Evolutionary conservation across 352 stramenopile genomes (phyloP).

Genomic region (Pythium rhizo-oryzae): DNA sequence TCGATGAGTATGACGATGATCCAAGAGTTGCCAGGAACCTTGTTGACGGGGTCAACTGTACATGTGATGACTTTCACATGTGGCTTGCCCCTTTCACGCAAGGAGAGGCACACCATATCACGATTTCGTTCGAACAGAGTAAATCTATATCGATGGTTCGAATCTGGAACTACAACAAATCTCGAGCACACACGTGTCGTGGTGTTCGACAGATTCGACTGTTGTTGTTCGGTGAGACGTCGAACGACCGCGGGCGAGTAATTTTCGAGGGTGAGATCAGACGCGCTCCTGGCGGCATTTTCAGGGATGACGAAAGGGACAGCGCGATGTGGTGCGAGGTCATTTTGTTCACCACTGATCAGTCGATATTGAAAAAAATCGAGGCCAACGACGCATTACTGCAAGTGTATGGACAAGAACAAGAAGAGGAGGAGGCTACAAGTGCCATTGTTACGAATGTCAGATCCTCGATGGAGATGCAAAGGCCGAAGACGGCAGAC

Average conservation of each 20-base stretch:
- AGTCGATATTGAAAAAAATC: constrained; percentile 63
- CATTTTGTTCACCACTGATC: constrained; percentile 86
- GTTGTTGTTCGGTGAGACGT: constrained; percentile 37
- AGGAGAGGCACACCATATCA: constrained; percentile 55
- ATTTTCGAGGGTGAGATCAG: constrained; percentile 90
- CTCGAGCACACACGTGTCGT: constrained; percentile 76
- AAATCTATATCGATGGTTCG: constrained; percentile 79
- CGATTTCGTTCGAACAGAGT: constrained; percentile 46
- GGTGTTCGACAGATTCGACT: constrained; percentile 65
- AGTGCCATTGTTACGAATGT: constrained; percentile 38
- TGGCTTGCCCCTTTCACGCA: constrained; percentile 87
- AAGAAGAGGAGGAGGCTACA: constrained; percentile 53
- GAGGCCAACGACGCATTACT: constrained; percentile 59
- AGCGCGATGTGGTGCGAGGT: constrained; percentile 67
- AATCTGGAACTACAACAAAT: constrained; percentile 95
- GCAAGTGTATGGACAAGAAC: constrained; percentile 26
- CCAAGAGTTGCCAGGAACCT: constrained; percentile 70
- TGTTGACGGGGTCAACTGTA: constrained; percentile 88
- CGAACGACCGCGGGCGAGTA: constrained; percentile 11
- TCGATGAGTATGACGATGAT: constrained; percentile 88
- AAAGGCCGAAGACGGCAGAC: constrained; percentile 61
- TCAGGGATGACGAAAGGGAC: constrained; percentile 48
- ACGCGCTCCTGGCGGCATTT: constrained; percentile 68
- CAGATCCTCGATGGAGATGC: constrained; percentile 46
- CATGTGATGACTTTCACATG: constrained; percentile 91